Conservation (phyloP, 805 yeast species). For the Yamadazyma sp. region DNA sequence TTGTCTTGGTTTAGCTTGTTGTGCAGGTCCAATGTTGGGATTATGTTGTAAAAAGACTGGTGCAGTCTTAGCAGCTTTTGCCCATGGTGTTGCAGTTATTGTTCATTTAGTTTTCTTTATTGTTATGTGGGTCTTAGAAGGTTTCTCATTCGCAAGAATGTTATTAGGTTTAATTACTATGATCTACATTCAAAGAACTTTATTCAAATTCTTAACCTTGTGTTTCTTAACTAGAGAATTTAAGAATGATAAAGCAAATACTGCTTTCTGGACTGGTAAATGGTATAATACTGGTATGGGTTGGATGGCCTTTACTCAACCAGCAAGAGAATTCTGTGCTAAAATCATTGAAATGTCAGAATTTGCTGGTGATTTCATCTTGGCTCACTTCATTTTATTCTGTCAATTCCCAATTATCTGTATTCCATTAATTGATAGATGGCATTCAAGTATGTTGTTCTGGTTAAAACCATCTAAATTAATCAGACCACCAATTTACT, state of each 20-base stretch:
- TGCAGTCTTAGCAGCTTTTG: slow-evolving; percentile 90
- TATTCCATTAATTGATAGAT: slow-evolving; percentile 87
- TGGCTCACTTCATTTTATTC: slow-evolving; percentile 88
- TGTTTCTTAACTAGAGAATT: slow-evolving; percentile 88
- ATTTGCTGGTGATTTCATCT: slow-evolving; percentile 93
- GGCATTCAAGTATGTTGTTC: slow-evolving; percentile 98
- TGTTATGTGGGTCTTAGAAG: slow-evolving; percentile 96
- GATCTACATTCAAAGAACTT: slow-evolving; percentile 81
- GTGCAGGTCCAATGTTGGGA: slow-evolving; percentile 95
- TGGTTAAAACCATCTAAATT: slow-evolving; percentile 97
- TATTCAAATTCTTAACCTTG: slow-evolving; percentile 81
- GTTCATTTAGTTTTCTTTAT: slow-evolving; percentile 85
- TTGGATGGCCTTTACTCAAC: slow-evolving; percentile 92
- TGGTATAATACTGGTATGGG: slow-evolving; percentile 97
- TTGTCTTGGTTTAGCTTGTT: slow-evolving; percentile 83
- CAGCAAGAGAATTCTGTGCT: slow-evolving; percentile 91
- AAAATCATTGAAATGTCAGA: slow-evolving; percentile 91
- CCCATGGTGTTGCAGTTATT: slow-evolving; percentile 92
- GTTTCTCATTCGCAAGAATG: slow-evolving; percentile 84
- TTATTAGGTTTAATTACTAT: slow-evolving; percentile 81
- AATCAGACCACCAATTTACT: slow-evolving; percentile 96
- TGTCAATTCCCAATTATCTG: slow-evolving; percentile 82
- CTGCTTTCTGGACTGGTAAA: slow-evolving; percentile 99
- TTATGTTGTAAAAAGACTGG: slow-evolving; percentile 97
- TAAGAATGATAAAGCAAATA: slow-evolving; percentile 90